Percentiles rank a stretch among this genome's conserved stretches.
phyloP scores from a whole-genome alignment of 257 asterid species.

The Solanum sitiens region DNA sequence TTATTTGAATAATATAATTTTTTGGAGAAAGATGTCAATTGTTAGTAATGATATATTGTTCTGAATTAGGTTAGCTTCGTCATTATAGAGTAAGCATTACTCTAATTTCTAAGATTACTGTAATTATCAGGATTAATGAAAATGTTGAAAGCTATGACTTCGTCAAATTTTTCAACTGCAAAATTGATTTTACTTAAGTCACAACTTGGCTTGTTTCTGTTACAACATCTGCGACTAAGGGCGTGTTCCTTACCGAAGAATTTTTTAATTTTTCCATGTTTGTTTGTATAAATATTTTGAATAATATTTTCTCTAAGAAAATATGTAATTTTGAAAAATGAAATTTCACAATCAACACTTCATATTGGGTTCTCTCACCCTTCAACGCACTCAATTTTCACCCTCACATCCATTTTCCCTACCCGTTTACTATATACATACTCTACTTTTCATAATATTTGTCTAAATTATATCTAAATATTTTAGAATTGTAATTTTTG shows the following conservation, averaged over 20 bases:
- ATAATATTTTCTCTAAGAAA: not conserved
- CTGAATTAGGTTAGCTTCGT: not conserved
- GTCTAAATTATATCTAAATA: not conserved
- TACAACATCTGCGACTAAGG: not conserved
- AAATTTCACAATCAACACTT: not conserved
- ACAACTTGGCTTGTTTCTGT: not conserved
- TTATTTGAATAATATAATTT: not conserved
- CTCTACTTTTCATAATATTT: not conserved
- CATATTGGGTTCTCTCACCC: not conserved
- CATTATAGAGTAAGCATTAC: not conserved
- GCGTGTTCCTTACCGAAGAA: no score
- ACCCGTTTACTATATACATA: not conserved
- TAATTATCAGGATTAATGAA: not conserved
- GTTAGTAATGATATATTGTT: not conserved
- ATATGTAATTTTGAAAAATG: no score
- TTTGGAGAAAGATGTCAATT: not conserved
- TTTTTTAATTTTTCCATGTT: no score
- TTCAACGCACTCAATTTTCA: not conserved
- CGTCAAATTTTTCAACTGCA: not conserved
- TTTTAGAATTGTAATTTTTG: not conserved
- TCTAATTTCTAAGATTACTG: not conserved
- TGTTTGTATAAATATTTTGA: no score
- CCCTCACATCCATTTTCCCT: fast-evolving
- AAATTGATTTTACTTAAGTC: not conserved
- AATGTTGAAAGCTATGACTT: not conserved